These are phyloP conservation scores for Colletotrichum theobromicola DNA, from an alignment of 2,329 filamentous ascomycete species.

Conservation along the genomic window DNA sequence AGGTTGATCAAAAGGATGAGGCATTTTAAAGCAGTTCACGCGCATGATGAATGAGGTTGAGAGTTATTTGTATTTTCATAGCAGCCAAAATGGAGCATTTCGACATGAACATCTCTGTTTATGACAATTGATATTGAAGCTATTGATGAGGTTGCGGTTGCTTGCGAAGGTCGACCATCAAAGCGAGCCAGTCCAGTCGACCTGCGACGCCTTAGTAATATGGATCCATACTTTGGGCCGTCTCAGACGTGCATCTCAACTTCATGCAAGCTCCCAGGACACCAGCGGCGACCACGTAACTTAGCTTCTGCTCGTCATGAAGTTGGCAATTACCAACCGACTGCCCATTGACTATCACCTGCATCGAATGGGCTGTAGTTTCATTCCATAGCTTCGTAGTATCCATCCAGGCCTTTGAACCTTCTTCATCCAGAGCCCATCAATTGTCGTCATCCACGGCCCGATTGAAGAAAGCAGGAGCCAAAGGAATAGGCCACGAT, in stretches of 20 bases:
- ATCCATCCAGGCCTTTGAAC: neutral
- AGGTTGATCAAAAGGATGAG: neutral
- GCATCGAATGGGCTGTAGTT: neutral
- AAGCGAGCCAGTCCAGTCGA: neutral
- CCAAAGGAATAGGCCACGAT: conserved; percentile 15
- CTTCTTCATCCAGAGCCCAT: neutral
- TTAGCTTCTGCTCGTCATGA: neutral
- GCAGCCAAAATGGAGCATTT: neutral
- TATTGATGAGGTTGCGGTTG: neutral
- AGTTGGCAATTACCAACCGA: no score
- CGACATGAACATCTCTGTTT: neutral
- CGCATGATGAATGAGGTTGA: neutral
- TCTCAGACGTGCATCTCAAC: neutral
- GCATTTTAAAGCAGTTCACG: neutral
- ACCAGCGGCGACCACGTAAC: neutral
- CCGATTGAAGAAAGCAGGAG: neutral
- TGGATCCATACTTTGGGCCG: neutral
- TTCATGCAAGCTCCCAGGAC: neutral
- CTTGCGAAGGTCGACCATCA: neutral
- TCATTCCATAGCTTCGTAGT: neutral
- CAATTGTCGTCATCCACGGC: neutral
- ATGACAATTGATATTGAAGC: neutral
- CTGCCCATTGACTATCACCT: neutral
- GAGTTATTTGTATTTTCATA: neutral
- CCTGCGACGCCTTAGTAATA: neutral